Percentiles rank a stretch among this genome's conserved stretches.
These are phyloP conservation scores for Zygosaccharomyces sapae DNA, from an alignment of 1,139 yeast species.

Conservation along the genomic window DNA sequence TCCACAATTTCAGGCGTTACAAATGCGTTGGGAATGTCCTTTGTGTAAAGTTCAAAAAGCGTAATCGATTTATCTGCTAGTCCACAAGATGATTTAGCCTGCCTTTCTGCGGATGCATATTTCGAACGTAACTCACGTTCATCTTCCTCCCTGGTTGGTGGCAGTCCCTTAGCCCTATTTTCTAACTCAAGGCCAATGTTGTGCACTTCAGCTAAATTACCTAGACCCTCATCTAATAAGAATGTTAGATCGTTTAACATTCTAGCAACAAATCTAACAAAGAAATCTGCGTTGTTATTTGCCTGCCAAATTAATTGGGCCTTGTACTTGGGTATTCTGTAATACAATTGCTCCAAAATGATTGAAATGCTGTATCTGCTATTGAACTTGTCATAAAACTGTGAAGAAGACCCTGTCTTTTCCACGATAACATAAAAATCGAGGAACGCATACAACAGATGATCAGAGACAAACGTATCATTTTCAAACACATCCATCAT, in stretches of 20 bases:
- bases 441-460: conserved; percentile 74
- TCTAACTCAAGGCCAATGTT: conserved; percentile 58
- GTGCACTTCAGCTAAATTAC: conserved; percentile 75
- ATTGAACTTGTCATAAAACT: conserved; percentile 93
- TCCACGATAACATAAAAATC: conserved; percentile 93
- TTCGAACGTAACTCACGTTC: conserved; percentile 55
- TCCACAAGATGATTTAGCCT: conserved; percentile 78
- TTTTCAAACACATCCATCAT: conserved; percentile 62
- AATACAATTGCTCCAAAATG: conserved; percentile 79
- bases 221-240: conserved; percentile 83
- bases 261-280: conserved; percentile 87
- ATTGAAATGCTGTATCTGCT: conserved; percentile 82
- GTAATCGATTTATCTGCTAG: conserved; percentile 79
- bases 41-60: conserved; percentile 74
- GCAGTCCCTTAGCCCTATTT: conserved; percentile 39
- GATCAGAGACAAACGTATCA: conserved; percentile 57
- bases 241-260: conserved; percentile 93
- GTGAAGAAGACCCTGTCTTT: conserved; percentile 92
- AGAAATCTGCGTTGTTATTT: conserved; percentile 65
- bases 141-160: conserved; percentile 49
- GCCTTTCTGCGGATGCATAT: conserved; percentile 61
- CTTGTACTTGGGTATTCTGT: conserved; percentile 58
- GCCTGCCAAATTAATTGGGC: conserved; percentile 67
- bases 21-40: conserved; percentile 83
- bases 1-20: conserved; percentile 87